Percentiles rank a stretch among this genome's conserved stretches.
These are phyloP conservation scores for Monilinia fructicola DNA, from an alignment of 2,329 filamentous ascomycete genomes.

Conservation along the genomic window DNA sequence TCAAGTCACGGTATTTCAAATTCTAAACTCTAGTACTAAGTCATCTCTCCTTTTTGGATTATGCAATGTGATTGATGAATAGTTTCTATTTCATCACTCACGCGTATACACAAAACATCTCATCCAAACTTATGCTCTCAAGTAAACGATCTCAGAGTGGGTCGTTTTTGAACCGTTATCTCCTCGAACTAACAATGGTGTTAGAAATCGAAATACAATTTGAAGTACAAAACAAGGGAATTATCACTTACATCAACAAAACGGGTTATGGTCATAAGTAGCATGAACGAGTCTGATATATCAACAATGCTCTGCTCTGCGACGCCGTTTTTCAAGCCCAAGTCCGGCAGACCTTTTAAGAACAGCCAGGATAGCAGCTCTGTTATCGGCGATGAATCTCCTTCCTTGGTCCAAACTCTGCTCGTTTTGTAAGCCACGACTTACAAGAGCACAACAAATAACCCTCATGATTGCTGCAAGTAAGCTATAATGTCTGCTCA, in stretches of 20 bases:
- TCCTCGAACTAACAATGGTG: constrained; percentile 45
- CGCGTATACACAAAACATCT: constrained; percentile 18
- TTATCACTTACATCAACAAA: constrained; percentile 74
- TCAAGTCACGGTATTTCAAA: constrained; percentile 6
- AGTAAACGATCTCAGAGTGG: constrained; percentile 33
- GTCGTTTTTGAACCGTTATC: constrained; percentile 33
- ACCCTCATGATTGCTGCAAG: constrained; percentile 79
- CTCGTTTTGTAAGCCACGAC: constrained; percentile 77
- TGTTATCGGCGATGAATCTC: constrained; percentile 77
- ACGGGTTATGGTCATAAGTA: constrained; percentile 77
- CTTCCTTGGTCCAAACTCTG: constrained; percentile 70
- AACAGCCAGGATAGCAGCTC: constrained; percentile 80
- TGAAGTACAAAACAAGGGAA: background rate
- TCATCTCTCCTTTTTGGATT: constrained; percentile 1
- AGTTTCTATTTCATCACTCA: constrained; percentile 11
- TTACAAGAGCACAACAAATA: constrained; percentile 77
- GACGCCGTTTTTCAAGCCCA: constrained; percentile 50
- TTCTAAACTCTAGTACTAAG: constrained; percentile 13
- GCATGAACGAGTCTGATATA: constrained; percentile 79
- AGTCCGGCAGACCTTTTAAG: constrained; percentile 88
- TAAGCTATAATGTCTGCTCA: constrained; percentile 62
- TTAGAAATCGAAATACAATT: background rate
- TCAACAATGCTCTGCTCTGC: constrained; percentile 66
- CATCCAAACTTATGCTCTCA: constrained; percentile 21
- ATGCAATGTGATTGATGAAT: constrained; percentile 9